These are phyloP conservation scores for Symbiodinium pilosum DNA, from an alignment of 73 alveolate genomes.

Conservation along the genomic window DNA sequence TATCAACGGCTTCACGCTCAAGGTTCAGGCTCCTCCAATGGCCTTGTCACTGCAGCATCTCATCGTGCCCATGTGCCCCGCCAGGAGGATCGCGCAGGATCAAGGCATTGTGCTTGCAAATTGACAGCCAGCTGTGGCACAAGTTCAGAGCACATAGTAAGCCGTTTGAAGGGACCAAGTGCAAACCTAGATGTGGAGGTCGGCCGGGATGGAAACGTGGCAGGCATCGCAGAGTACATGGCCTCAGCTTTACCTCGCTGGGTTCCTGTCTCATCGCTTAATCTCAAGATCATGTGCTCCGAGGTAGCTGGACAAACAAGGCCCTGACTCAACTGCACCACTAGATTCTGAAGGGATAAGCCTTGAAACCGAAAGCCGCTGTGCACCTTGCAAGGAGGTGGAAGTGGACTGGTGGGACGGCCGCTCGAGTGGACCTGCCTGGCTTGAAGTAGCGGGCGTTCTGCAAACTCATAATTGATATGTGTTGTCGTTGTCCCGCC, in stretches of 20 bases:
- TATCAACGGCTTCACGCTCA: slow-evolving; percentile 15
- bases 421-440: neutral
- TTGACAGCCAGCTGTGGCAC: no score
- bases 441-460: no score
- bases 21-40: slow-evolving; percentile 2
- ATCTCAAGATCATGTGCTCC: no score
- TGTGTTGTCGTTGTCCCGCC: neutral
- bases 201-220: no score
- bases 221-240: no score
- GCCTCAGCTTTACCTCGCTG: no score
- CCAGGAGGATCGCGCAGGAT: neutral
- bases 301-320: slow-evolving; percentile 7
- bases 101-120: no score
- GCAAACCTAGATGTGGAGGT: no score
- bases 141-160: no score
- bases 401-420: slow-evolving; percentile 16
- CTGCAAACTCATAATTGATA: no score
- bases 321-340: neutral
- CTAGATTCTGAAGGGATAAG: neutral
- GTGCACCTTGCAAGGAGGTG: neutral
- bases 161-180: no score
- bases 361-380: neutral
- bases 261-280: no score
- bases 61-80: neutral
- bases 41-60: neutral